Percentiles rank a stretch among this genome's conserved stretches.
phyloP scores from a whole-genome alignment of 805 yeast species.

The Metschnikowia gelsemii region DNA sequence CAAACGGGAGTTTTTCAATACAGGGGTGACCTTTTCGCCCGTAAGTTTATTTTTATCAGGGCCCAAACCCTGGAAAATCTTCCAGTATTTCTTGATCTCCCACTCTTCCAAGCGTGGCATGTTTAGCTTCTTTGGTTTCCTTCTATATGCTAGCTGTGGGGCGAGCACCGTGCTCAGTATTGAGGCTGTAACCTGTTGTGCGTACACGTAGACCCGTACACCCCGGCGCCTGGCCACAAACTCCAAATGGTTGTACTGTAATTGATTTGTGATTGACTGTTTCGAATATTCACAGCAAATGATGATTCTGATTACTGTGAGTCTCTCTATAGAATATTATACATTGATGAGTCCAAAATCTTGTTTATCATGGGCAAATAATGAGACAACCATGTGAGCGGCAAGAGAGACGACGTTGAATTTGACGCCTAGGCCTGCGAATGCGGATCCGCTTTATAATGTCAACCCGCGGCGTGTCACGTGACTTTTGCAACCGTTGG shows the following conservation, averaged over 20 bases:
- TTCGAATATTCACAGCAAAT: too few relatives aligned
- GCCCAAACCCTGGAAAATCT: conserved; percentile 84
- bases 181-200: background rate
- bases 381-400: too few relatives aligned
- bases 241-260: background rate
- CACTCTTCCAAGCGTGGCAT: conserved; percentile 83
- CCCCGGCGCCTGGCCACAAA: background rate
- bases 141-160: background rate
- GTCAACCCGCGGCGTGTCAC: too few relatives aligned
- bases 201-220: conserved; percentile 1
- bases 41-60: conserved; percentile 78
- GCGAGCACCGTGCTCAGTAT: too few relatives aligned
- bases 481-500: background rate
- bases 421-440: too few relatives aligned
- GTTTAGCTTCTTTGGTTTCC: background rate
- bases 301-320: background rate
- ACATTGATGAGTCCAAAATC: background rate
- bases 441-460: too few relatives aligned
- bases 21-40: conserved; percentile 82
- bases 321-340: background rate
- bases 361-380: too few relatives aligned
- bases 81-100: conserved; percentile 98
- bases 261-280: too few relatives aligned
- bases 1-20: conserved; percentile 61
- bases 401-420: too few relatives aligned